Percentiles rank a stretch among this genome's conserved stretches.
Evolutionary conservation across 768 basidiomycete species (phyloP).

Genomic region (Cyclocybe cylindracea): DNA sequence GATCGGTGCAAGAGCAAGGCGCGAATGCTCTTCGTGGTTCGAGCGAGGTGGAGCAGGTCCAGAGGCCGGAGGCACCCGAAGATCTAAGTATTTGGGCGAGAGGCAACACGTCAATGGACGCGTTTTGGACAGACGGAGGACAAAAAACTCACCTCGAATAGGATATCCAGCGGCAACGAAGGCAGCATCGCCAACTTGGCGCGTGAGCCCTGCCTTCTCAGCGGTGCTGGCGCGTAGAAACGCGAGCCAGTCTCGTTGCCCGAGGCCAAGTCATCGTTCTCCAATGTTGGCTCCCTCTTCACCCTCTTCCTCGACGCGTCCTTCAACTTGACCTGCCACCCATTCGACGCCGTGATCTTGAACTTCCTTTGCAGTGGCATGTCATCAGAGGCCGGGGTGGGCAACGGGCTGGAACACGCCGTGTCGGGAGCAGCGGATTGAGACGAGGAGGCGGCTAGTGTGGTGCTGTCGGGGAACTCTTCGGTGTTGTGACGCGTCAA

Average conservation of each 20-base stretch:
- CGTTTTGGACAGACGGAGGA: not conserved
- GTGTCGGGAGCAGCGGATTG: too few relatives aligned
- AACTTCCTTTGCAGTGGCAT: not conserved
- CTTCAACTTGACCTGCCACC: not conserved
- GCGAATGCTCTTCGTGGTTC: constrained; percentile 23
- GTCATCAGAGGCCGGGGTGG: too few relatives aligned
- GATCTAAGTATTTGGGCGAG: constrained; percentile 14
- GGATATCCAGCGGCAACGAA: constrained; percentile 26
- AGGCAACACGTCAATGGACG: not conserved
- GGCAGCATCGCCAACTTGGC: constrained; percentile 13
- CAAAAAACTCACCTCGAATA: constrained; percentile 23
- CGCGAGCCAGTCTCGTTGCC: too few relatives aligned
- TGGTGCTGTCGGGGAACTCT: too few relatives aligned
- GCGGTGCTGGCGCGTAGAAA: not conserved
- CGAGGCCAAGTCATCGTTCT: not conserved
- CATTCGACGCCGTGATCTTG: constrained; percentile 2
- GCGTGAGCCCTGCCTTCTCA: constrained; percentile 1
- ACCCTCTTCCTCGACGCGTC: not conserved
- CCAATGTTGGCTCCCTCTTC: constrained; percentile 2
- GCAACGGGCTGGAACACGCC: too few relatives aligned
- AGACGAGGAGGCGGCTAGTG: too few relatives aligned
- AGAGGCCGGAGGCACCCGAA: constrained; percentile 17
- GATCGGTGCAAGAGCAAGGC: constrained; percentile 20
- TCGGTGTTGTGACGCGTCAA: too few relatives aligned
- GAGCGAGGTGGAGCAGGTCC: constrained; percentile 22